Percentiles rank a stretch among this genome's conserved stretches.
These are phyloP conservation scores for Durusdinium trenchii DNA, from an alignment of 73 alveolate genomes.

Conservation along the genomic window DNA sequence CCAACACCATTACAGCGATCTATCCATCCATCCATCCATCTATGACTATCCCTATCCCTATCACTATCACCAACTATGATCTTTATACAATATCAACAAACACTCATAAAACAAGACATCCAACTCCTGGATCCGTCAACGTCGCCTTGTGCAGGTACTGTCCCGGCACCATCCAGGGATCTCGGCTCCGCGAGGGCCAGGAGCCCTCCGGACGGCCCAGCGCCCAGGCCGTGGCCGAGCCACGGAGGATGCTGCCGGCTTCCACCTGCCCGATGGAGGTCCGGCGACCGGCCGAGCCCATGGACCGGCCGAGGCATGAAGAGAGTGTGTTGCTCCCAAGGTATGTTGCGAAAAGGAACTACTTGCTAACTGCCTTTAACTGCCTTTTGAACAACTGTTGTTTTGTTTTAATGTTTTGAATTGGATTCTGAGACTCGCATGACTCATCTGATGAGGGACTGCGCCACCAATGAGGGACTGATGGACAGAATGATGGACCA, in stretches of 20 bases:
- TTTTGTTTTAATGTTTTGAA: background rate
- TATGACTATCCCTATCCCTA: background rate
- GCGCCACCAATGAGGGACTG: too few relatives aligned
- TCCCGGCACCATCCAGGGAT: constrained; percentile 88
- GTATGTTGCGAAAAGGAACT: background rate
- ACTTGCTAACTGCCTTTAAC: background rate
- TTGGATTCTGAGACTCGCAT: background rate
- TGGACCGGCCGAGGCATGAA: background rate
- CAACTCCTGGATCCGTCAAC: too few relatives aligned
- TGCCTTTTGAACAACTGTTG: background rate
- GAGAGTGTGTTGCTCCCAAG: background rate
- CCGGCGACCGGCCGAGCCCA: background rate
- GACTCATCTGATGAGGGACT: too few relatives aligned
- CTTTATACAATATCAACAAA: too few relatives aligned
- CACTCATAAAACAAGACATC: too few relatives aligned
- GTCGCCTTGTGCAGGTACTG: constrained; percentile 87
- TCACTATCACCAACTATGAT: background rate
- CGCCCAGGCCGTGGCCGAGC: constrained; percentile 82
- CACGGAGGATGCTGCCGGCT: constrained; percentile 72
- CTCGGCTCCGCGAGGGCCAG: constrained; percentile 42
- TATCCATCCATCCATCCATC: background rate
- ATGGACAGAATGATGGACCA: too few relatives aligned
- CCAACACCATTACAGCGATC: too few relatives aligned
- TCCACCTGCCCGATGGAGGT: background rate
- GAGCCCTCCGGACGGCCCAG: constrained; percentile 43